Conservation (phyloP, 1,284 basidiomycete species). For the Gymnopus androsaceus region DNA sequence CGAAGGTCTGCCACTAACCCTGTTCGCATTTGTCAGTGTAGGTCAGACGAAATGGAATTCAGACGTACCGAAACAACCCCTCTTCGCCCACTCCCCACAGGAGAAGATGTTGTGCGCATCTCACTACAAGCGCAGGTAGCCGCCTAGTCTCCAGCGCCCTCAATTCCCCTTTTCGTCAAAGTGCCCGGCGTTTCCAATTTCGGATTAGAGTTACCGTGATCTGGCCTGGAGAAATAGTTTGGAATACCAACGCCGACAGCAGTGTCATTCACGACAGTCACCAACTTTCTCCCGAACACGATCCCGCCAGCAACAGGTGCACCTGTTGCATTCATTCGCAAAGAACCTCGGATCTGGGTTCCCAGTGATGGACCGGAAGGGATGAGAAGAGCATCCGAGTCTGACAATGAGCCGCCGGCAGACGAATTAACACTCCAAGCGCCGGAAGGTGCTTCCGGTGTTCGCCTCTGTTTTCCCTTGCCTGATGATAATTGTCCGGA, state of each 20-base stretch:
- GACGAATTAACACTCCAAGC: constrained; percentile 57
- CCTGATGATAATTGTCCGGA: constrained; percentile 8
- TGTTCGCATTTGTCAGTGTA: constrained; percentile 31
- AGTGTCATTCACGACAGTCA: constrained; percentile 61
- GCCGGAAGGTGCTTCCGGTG: constrained; percentile 59
- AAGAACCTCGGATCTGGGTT: constrained; percentile 52
- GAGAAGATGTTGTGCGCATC: constrained; percentile 80
- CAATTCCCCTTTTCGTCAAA: constrained; percentile 28
- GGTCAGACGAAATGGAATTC: neutral
- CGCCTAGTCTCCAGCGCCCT: constrained; percentile 53
- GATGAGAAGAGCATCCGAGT: constrained; percentile 48
- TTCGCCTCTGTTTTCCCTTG: constrained; percentile 46
- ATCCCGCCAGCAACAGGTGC: constrained; percentile 41
- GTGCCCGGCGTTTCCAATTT: constrained; percentile 22
- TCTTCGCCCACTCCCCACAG: constrained; percentile 83
- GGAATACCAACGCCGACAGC: constrained; percentile 32
- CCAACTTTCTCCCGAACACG: constrained; percentile 67
- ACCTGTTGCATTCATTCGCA: constrained; percentile 38
- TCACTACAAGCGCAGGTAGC: constrained; percentile 72
- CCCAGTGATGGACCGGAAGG: constrained; percentile 56
- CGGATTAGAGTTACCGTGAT: constrained; percentile 17
- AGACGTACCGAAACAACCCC: constrained; percentile 74
- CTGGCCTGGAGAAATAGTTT: constrained; percentile 23
- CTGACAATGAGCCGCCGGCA: constrained; percentile 51
- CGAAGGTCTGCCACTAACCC: constrained; percentile 72